Conservation (phyloP, 2,329 filamentous ascomycete genomes). For the Trichoderma sp. region DNA sequence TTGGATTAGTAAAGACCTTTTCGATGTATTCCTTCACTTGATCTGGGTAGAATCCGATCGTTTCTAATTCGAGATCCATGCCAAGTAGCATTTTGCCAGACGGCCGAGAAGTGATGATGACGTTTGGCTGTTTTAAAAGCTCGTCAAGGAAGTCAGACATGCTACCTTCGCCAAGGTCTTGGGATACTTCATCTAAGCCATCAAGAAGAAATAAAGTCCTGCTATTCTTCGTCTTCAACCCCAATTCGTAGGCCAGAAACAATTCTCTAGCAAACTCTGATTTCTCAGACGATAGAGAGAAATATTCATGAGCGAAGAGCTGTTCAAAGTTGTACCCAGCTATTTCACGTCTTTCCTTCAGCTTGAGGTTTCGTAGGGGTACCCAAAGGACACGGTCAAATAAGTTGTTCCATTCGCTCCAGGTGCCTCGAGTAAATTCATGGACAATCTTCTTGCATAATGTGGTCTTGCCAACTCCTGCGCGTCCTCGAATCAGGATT, state of each 20-base stretch:
- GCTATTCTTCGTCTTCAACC: background rate
- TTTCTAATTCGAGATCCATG: conserved; percentile 38
- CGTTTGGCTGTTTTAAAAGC: conserved; percentile 34
- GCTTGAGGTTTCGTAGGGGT: conserved; percentile 32
- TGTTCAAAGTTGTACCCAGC: conserved; percentile 26
- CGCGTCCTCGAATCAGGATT: conserved; percentile 35
- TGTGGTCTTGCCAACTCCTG: conserved; percentile 39
- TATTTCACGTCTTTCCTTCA: conserved; percentile 26
- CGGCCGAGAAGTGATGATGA: conserved; percentile 43
- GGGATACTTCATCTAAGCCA: conserved; percentile 42
- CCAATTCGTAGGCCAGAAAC: conserved; percentile 18
- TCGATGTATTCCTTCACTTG: conserved; percentile 35
- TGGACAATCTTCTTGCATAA: conserved; percentile 40
- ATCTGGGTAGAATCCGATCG: conserved; percentile 37
- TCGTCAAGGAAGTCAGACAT: conserved; percentile 27
- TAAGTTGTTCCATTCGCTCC: conserved; percentile 18
- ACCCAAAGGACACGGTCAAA: conserved; percentile 42
- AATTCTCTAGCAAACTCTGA: conserved; percentile 21
- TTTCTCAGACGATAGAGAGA: conserved; percentile 21
- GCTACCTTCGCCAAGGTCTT: conserved; percentile 20
- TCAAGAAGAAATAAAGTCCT: conserved; percentile 41
- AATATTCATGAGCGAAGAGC: conserved; percentile 31
- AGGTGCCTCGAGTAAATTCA: conserved; percentile 29
- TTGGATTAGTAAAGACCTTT: background rate
- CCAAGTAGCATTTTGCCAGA: conserved; percentile 19